Percentiles rank a stretch among this genome's conserved stretches.
These are phyloP conservation scores for Firmiana major DNA, from an alignment of 345 rosid genomes.

Conservation along the genomic window DNA sequence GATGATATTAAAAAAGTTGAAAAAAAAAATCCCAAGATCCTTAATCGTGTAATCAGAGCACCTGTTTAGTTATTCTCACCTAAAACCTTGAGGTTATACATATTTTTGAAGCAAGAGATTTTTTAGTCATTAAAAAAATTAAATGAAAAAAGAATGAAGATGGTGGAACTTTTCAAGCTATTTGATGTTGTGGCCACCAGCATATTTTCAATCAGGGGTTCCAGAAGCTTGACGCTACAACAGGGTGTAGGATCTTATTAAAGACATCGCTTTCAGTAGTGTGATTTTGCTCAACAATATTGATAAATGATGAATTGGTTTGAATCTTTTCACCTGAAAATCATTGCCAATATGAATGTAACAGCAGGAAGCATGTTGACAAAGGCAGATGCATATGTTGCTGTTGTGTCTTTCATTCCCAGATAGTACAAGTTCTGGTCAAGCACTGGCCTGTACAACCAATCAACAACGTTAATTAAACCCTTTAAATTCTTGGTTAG, in stretches of 20 bases:
- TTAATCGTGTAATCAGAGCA: background rate
- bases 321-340: conserved; percentile 55
- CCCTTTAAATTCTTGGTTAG: background rate
- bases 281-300: background rate
- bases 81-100: background rate
- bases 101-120: background rate
- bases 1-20: background rate
- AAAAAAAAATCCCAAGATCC: background rate
- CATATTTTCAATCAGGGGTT: background rate
- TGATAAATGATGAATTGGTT: background rate
- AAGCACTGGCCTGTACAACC: conserved; percentile 68
- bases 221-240: background rate
- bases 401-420: conserved; percentile 85
- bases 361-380: conserved; percentile 80
- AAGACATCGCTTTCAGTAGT: background rate
- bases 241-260: background rate
- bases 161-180: background rate
- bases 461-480: background rate
- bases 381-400: conserved; percentile 72
- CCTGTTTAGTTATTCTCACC: background rate
- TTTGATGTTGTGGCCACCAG: background rate
- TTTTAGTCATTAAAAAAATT: background rate
- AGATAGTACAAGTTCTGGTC: conserved; percentile 80
- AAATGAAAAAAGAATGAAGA: background rate
- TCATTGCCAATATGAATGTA: conserved; percentile 78